Percentiles rank a stretch among this genome's conserved stretches.
Evolutionary conservation across 148 eudicot genomes (phyloP).

Genomic region (Hydrangea macrophylla): DNA sequence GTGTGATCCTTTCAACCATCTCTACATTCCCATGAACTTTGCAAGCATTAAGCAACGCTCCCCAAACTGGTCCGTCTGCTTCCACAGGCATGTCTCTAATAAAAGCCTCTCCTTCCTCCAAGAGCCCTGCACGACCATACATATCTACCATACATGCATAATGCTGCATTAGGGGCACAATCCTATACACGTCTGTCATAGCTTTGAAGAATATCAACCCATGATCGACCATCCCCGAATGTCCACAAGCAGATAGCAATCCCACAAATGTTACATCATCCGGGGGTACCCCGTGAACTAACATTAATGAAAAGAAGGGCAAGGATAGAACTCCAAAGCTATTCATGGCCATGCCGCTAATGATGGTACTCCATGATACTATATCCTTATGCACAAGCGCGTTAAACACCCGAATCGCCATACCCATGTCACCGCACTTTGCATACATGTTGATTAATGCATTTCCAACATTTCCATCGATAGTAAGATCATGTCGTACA

Average conservation of each 20-base stretch:
- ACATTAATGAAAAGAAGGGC: slow-evolving; percentile 22
- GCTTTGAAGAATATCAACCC: slow-evolving; percentile 25
- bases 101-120: slow-evolving; percentile 25
- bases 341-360: slow-evolving; percentile 29
- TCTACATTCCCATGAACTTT: slow-evolving; percentile 22
- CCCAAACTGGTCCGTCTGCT: slow-evolving; percentile 30
- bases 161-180: slow-evolving; percentile 20
- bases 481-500: slow-evolving; percentile 11
- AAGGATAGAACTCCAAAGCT: slow-evolving; percentile 17
- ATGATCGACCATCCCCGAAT: slow-evolving; percentile 20
- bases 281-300: slow-evolving; percentile 18
- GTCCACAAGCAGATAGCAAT: slow-evolving; percentile 24
- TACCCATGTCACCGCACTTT: slow-evolving; percentile 22
- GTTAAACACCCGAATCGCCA: slow-evolving; percentile 17
- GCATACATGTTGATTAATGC: slow-evolving; percentile 24
- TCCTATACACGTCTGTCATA: slow-evolving; percentile 17
- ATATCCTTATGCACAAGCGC: slow-evolving; percentile 9
- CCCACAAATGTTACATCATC: slow-evolving; percentile 25
- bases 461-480: slow-evolving; percentile 24
- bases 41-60: slow-evolving; percentile 26
- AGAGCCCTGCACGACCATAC: slow-evolving; percentile 26
- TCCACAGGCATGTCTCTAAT: slow-evolving; percentile 17
- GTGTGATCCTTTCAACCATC: slow-evolving; percentile 13
- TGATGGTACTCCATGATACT: slow-evolving; percentile 24
- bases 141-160: slow-evolving; percentile 23